phyloP scores from a whole-genome alignment of 352 stramenopile species.

The Phytophthora cryptogea region DNA sequence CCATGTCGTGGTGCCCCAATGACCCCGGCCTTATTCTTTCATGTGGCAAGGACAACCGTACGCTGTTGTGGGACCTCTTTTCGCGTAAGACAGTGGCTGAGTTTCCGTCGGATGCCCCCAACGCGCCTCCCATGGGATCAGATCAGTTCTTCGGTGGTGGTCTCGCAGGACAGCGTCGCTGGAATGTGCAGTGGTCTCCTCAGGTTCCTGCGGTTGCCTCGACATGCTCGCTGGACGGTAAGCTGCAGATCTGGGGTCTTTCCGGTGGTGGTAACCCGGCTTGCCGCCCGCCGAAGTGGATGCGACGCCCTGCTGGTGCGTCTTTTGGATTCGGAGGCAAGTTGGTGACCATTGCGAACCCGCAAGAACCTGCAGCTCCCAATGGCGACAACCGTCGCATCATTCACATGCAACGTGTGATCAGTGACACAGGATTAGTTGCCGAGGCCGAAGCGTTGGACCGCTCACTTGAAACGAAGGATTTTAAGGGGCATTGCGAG shows the following conservation, averaged over 20 bases:
- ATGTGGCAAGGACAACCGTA: slow-evolving; percentile 98
- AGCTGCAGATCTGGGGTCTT: slow-evolving; percentile 93
- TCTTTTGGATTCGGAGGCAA: slow-evolving; percentile 97
- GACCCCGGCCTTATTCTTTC: slow-evolving; percentile 93
- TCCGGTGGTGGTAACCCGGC: slow-evolving; percentile 76
- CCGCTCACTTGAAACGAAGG: slow-evolving; percentile 83
- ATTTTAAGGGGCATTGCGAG: slow-evolving; percentile 94
- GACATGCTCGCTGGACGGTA: slow-evolving; percentile 97
- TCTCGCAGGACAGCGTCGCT: slow-evolving; percentile 84
- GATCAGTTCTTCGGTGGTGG: slow-evolving; percentile 79
- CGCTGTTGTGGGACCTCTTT: slow-evolving; percentile 98
- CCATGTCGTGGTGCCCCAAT: slow-evolving; percentile 97
- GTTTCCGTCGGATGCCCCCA: slow-evolving; percentile 78
- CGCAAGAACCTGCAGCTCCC: slow-evolving; percentile 48
- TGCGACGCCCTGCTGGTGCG: slow-evolving; percentile 87
- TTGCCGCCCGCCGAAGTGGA: slow-evolving; percentile 95
- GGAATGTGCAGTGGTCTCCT: slow-evolving; percentile 97
- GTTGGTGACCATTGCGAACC: slow-evolving; percentile 90
- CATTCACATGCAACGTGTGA: slow-evolving; percentile 82
- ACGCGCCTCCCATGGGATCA: slow-evolving; percentile 71
- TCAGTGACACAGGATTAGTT: slow-evolving; percentile 84
- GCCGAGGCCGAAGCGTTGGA: slow-evolving; percentile 91
- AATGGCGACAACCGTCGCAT: slow-evolving; percentile 70
- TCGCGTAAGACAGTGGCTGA: slow-evolving; percentile 94
- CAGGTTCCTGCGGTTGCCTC: slow-evolving; percentile 94